Conservation (phyloP, 139 green algal species). For the Chlamydomonas sphaeroides region DNA sequence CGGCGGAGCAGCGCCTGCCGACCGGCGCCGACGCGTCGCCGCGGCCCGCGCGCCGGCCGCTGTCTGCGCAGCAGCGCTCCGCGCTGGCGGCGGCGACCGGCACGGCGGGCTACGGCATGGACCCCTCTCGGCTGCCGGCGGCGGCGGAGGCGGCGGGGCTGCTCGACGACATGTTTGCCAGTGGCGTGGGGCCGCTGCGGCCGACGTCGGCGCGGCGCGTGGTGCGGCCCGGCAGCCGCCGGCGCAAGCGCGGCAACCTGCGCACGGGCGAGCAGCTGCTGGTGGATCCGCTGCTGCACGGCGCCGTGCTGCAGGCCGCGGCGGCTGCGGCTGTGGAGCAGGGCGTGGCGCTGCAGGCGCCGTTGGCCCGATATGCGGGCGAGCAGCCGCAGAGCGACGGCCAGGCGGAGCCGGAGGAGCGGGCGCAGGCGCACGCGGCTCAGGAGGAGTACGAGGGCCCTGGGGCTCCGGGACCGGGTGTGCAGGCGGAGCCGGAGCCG, state of each 20-base stretch:
- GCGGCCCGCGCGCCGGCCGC: neutral
- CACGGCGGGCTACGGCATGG: neutral
- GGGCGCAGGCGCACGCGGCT: neutral
- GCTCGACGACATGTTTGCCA: conserved; percentile 15
- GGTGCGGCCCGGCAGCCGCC: neutral
- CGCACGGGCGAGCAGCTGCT: conserved; percentile 32
- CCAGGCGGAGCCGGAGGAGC: neutral
- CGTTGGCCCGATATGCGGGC: too few species aligned
- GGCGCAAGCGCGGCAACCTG: conserved; percentile 40
- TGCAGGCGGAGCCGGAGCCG: too few species aligned
- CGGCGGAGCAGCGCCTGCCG: too few species aligned
- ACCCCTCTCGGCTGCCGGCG: neutral
- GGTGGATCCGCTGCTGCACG: conserved; percentile 20
- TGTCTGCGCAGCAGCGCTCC: neutral
- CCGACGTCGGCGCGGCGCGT: neutral
- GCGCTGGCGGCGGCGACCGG: neutral
- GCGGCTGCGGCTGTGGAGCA: too few species aligned
- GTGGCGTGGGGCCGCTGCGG: neutral
- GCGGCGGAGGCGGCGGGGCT: neutral
- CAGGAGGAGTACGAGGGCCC: neutral
- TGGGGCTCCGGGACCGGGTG: too few species aligned
- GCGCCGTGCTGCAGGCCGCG: neutral
- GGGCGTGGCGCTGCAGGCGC: too few species aligned
- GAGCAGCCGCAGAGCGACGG: too few species aligned
- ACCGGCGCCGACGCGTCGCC: too few species aligned